Conservation (phyloP, 768 basidiomycete genomes). For the Leccinum barrowsii region DNA sequence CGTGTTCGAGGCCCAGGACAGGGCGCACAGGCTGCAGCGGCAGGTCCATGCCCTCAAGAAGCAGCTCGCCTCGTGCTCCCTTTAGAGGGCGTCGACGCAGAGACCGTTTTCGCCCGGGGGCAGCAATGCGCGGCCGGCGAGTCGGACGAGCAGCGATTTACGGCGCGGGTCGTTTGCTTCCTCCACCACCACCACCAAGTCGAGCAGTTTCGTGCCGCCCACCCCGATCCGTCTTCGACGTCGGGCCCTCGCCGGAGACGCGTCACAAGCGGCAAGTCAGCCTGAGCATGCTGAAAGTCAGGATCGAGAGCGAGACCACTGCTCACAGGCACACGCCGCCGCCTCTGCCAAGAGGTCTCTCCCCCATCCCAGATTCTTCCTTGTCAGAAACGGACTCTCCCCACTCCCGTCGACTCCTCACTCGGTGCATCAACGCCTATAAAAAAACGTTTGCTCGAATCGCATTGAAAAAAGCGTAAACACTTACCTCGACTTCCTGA, state of each 20-base stretch:
- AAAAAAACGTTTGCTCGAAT: neutral
- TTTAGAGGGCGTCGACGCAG: slow-evolving; percentile 39
- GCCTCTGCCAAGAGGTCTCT: slow-evolving; percentile 47
- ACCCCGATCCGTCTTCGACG: slow-evolving; percentile 62
- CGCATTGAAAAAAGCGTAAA: neutral
- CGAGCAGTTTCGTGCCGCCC: slow-evolving; percentile 33
- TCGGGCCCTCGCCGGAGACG: slow-evolving; percentile 68
- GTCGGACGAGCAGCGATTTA: slow-evolving; percentile 37
- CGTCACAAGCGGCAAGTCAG: slow-evolving; percentile 80
- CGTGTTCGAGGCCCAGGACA: slow-evolving; percentile 70
- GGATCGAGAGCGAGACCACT: slow-evolving; percentile 78
- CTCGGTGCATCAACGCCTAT: slow-evolving; percentile 46
- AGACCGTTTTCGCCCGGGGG: slow-evolving; percentile 45
- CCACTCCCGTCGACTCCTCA: slow-evolving; percentile 28
- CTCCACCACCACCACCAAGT: slow-evolving; percentile 7
- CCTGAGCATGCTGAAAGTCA: slow-evolving; percentile 85
- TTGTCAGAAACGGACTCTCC: slow-evolving; percentile 17
- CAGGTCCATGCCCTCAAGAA: slow-evolving; percentile 64
- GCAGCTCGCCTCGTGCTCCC: slow-evolving; percentile 49
- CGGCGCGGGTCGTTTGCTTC: slow-evolving; percentile 36
- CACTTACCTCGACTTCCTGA: slow-evolving; percentile 69
- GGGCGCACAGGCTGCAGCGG: slow-evolving; percentile 63
- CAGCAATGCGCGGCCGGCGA: slow-evolving; percentile 37
- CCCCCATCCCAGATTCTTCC: slow-evolving; percentile 42
- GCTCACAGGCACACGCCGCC: slow-evolving; percentile 43